These are phyloP conservation scores for Cicer yamashitae DNA, from an alignment of 306 rosid genomes.

Conservation along the genomic window DNA sequence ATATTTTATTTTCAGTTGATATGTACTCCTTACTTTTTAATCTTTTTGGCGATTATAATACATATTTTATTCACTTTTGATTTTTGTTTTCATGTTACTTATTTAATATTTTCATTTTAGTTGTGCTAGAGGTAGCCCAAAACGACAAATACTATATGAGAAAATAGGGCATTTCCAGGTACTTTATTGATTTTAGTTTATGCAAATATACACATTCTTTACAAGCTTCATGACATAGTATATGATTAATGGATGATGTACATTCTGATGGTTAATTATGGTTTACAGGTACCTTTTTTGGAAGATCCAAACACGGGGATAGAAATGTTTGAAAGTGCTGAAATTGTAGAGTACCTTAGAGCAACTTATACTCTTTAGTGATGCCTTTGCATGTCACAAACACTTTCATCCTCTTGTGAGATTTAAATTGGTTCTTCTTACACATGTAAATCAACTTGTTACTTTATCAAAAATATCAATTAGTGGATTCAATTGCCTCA, in stretches of 20 bases:
- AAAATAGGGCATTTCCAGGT: conserved; percentile 87
- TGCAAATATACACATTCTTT: not conserved
- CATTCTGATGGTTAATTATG: conserved; percentile 30
- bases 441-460: conserved; percentile 19
- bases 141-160: conserved; percentile 68
- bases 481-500: conserved; percentile 37
- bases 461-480: not conserved
- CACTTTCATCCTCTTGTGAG: conserved; percentile 10
- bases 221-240: conserved; percentile 32
- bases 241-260: conserved; percentile 22
- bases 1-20: not conserved
- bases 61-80: not conserved
- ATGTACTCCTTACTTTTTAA: not conserved
- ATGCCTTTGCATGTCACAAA: not conserved
- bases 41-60: conserved; percentile 3
- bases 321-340: conserved; percentile 96
- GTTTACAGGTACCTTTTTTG: conserved; percentile 79
- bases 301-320: conserved; percentile 98
- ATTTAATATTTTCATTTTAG: conserved; percentile 53
- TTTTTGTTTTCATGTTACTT: conserved; percentile 38
- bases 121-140: conserved; percentile 95
- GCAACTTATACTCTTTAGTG: conserved; percentile 74
- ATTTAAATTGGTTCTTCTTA: conserved; percentile 32
- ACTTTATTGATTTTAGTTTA: conserved; percentile 33
- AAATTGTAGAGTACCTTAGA: conserved; percentile 78